These are phyloP conservation scores for Gigaspora rosea DNA, from an alignment of 192 early-diverging fungal genomes.

Conservation along the genomic window DNA sequence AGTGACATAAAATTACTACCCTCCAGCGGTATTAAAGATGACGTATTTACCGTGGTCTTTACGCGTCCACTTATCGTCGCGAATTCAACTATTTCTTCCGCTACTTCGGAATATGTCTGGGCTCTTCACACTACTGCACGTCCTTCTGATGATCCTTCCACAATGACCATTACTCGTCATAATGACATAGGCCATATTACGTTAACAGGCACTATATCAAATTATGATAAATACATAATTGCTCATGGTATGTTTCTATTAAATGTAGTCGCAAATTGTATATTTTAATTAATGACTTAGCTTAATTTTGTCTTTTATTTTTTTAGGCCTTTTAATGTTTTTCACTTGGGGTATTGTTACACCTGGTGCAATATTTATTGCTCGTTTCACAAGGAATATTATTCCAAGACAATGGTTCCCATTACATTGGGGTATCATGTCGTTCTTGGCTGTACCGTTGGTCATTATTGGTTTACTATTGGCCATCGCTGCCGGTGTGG, in stretches of 20 bases:
- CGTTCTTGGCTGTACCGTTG: neutral
- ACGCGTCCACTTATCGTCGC: neutral
- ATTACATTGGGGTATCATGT: slow-evolving; percentile 20
- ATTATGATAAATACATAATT: slow-evolving; percentile 7
- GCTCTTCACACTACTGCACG: neutral
- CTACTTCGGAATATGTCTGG: slow-evolving; percentile 4
- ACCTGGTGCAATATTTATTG: slow-evolving; percentile 22
- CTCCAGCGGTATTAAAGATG: neutral
- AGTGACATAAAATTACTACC: slow-evolving; percentile 6
- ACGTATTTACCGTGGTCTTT: neutral
- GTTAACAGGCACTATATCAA: neutral
- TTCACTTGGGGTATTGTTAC: neutral
- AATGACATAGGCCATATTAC: neutral
- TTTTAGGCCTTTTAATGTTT: slow-evolving; percentile 18
- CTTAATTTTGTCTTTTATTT: neutral
- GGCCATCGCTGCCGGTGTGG: neutral
- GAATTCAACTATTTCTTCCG: neutral
- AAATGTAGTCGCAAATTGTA: neutral
- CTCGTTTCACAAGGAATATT: neutral
- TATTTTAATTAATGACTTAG: neutral
- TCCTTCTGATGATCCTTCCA: neutral
- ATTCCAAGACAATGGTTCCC: slow-evolving; percentile 4
- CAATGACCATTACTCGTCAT: neutral
- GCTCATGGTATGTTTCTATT: slow-evolving; percentile 22
- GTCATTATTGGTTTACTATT: neutral